Percentiles rank a stretch among this genome's conserved stretches.
phyloP scores from a whole-genome alignment of 2,329 filamentous ascomycete species.

The Fusarium begoniae region DNA sequence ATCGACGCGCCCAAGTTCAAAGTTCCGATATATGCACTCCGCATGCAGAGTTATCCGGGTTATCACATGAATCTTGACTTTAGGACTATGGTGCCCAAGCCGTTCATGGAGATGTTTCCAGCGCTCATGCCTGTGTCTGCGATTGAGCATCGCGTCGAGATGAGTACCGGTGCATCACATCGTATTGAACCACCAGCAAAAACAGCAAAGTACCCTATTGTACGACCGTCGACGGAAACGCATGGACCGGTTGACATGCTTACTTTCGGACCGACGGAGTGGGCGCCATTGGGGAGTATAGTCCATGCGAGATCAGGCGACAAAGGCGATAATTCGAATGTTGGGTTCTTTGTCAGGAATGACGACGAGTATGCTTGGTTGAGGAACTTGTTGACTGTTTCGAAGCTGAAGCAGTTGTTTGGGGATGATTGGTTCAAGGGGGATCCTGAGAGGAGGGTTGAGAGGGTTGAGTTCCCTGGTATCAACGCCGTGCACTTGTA shows the following conservation, averaged over 20 bases:
- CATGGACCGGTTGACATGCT: slow-evolving; percentile 36
- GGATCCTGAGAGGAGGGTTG: slow-evolving; percentile 47
- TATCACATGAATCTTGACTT: slow-evolving; percentile 57
- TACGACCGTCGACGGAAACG: slow-evolving; percentile 43
- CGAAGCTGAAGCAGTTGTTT: slow-evolving; percentile 50
- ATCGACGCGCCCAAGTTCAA: slow-evolving; percentile 50
- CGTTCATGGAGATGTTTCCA: slow-evolving; percentile 56
- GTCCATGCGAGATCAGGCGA: slow-evolving; percentile 50
- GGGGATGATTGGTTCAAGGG: slow-evolving; percentile 50
- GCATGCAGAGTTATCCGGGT: slow-evolving; percentile 54
- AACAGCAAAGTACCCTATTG: slow-evolving; percentile 37
- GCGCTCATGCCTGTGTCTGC: slow-evolving; percentile 43
- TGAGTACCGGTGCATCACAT: slow-evolving; percentile 33
- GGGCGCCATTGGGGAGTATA: slow-evolving; percentile 44
- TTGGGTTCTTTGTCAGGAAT: slow-evolving; percentile 56
- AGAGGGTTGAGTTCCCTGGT: slow-evolving; percentile 56
- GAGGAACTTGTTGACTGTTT: slow-evolving; percentile 51
- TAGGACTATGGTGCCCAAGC: slow-evolving; percentile 53
- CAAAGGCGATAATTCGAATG: slow-evolving; percentile 55
- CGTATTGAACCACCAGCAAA: slow-evolving; percentile 30
- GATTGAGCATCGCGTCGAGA: slow-evolving; percentile 43
- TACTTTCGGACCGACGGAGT: slow-evolving; percentile 41
- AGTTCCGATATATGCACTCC: slow-evolving; percentile 49
- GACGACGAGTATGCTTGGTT: slow-evolving; percentile 58
- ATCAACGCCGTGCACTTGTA: slow-evolving; percentile 44